Percentiles rank a stretch among this genome's conserved stretches.
Conservation (phyloP, 2,329 filamentous ascomycete species). For the Emergomyces orientalis region DNA sequence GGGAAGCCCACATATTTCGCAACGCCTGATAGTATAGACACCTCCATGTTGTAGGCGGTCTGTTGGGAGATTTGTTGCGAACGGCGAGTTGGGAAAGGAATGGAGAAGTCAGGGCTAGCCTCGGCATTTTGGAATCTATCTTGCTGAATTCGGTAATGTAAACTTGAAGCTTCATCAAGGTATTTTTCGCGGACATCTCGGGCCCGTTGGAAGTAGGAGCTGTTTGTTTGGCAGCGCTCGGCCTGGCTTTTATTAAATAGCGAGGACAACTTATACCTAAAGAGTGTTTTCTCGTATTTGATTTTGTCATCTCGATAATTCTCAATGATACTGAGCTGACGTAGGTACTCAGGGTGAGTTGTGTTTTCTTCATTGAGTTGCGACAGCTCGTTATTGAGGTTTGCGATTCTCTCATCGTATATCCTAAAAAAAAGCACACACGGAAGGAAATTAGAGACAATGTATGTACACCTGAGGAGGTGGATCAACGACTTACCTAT, state of each 20-base stretch:
- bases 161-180: slow-evolving; percentile 70
- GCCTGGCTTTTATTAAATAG: slow-evolving; percentile 68
- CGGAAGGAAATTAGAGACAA: slow-evolving; percentile 4
- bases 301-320: slow-evolving; percentile 73
- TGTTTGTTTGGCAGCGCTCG: slow-evolving; percentile 74
- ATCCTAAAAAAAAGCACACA: slow-evolving; percentile 48
- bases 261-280: slow-evolving; percentile 63
- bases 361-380: slow-evolving; percentile 50
- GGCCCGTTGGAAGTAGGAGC: slow-evolving; percentile 80
- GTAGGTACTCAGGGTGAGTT: slow-evolving; percentile 82
- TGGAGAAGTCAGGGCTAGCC: slow-evolving; percentile 69
- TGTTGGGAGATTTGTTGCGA: slow-evolving; percentile 75
- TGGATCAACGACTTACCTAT: slow-evolving; percentile 35
- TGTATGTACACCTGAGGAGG: not conserved
- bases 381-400: slow-evolving; percentile 60
- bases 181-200: slow-evolving; percentile 73
- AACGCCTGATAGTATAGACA: slow-evolving; percentile 79
- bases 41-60: slow-evolving; percentile 86
- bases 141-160: slow-evolving; percentile 88
- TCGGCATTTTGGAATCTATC: slow-evolving; percentile 72
- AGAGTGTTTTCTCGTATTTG: slow-evolving; percentile 62
- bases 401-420: slow-evolving; percentile 77
- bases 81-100: slow-evolving; percentile 68
- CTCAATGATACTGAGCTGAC: slow-evolving; percentile 80
- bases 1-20: slow-evolving; percentile 96